Percentiles rank a stretch among this genome's conserved stretches.
Conservation (phyloP, 1,284 basidiomycete genomes). For the Sporisorium exsertum region DNA sequence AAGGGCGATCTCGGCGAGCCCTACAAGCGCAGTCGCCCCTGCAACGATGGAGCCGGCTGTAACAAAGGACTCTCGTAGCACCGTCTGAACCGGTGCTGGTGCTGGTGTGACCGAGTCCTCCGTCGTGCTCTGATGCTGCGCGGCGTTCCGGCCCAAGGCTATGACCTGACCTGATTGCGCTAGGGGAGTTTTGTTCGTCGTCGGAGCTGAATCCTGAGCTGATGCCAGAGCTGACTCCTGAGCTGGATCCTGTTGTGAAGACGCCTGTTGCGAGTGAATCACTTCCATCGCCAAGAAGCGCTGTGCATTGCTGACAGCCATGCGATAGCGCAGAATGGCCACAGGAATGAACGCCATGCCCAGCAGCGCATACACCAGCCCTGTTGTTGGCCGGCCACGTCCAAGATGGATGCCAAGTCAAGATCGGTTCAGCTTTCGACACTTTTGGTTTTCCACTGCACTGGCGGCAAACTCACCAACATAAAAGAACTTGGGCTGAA, state of each 20-base stretch:
- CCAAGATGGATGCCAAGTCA: not conserved
- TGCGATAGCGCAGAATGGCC: constrained; percentile 70
- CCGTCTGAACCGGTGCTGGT: constrained; percentile 66
- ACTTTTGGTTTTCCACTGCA: too few species aligned
- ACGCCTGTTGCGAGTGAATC: constrained; percentile 3
- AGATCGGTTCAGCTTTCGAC: not conserved
- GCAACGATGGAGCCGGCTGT: constrained; percentile 82
- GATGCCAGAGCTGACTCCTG: not conserved
- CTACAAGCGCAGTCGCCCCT: constrained; percentile 76
- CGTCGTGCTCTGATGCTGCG: constrained; percentile 49
- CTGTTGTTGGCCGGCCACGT: not conserved
- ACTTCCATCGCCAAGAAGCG: constrained; percentile 32
- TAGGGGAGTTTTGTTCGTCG: not conserved
- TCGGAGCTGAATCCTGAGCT: not conserved
- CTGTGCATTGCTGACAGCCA: constrained; percentile 53
- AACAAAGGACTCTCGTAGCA: constrained; percentile 81
- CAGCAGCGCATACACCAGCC: constrained; percentile 17
- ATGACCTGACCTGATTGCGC: constrained; percentile 31
- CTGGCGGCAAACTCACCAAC: constrained; percentile 17
- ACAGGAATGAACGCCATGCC: constrained; percentile 67
- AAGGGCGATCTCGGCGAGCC: constrained; percentile 76
- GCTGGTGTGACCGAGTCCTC: constrained; percentile 72
- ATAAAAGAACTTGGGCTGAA: constrained; percentile 68
- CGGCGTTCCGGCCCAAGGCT: not conserved
- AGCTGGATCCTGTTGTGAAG: not conserved